Base-by-base conservation (phyloP, 345 rosid genomes). In the Angophora floribunda region DNA sequence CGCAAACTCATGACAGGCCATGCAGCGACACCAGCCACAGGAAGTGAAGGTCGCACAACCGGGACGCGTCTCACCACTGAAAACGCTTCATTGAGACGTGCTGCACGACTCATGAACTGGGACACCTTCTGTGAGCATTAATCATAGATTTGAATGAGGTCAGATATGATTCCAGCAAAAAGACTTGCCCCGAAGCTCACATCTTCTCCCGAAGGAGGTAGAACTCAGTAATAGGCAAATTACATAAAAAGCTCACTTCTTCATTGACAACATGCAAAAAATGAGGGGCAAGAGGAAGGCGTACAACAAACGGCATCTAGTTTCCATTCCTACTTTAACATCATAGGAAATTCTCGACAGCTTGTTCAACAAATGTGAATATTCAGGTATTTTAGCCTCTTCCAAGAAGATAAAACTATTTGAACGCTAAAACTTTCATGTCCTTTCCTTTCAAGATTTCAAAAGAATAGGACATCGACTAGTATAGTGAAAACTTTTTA, bases 1-100 rank as follows among this genome's bases (percentile, higher is more conserved):
- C 98, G 92, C 92, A 96, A 88, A 89, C 94, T 93, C 98, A 96
- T 92, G 91, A 93, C 95, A 75, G 99, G 96, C 99, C 98, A 98
- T 50, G 96, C 92, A 90, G 95, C 94, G 88, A 93, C 91, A 52
- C 94, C 96, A 59, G 95, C 87, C 28, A 94, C 90, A 2, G 98
- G 98, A 21, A 97, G 91, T 67, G 97, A 88, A 65, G 99, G 98
- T 49, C 98, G 92, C 49, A 93, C 92, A 17, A 95, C 91, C 5
- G 99, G 99, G 87, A 96, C 96, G 57, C 98, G 94, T 91, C 93
- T 94, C 92, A 93, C 96, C 78, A 93, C 96, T 7, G 98, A 96
- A 89, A 97, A 97, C 2, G 99, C 99, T 89, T 98, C 98, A 9
- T 97, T 96, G 63, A 96, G 96, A 85, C 96, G 96, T 78, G 97